A percentile compares a stretch with the other conserved stretches of the same genome.
phyloP scores from a whole-genome alignment of 352 stramenopile species.

The Globisporangium nagaii region DNA sequence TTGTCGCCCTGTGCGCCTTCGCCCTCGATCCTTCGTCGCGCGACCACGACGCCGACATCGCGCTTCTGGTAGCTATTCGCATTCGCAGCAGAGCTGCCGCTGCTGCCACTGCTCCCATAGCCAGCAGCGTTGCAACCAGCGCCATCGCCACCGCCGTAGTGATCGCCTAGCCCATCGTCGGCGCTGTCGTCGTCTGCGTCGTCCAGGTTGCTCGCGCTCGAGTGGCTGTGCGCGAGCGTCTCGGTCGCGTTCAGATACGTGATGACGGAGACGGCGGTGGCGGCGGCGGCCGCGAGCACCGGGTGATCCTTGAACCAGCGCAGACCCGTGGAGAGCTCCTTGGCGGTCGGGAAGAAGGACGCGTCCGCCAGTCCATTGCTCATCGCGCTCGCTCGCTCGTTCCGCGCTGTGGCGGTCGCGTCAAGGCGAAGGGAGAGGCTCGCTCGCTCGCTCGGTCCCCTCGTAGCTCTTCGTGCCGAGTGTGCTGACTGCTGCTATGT shows the following conservation, averaged over 20 bases:
- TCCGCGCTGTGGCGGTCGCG: background rate
- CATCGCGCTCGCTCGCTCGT: constrained; percentile 21
- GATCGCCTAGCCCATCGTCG: too few species aligned
- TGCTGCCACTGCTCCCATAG: background rate
- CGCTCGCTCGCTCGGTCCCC: background rate
- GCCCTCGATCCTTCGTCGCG: background rate
- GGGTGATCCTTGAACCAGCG: constrained; percentile 87
- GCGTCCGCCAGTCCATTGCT: constrained; percentile 33
- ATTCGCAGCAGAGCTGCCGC: background rate
- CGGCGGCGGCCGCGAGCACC: constrained; percentile 67
- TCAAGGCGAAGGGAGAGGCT: too few species aligned
- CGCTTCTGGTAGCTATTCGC: background rate
- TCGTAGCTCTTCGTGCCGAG: background rate
- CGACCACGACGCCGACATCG: background rate
- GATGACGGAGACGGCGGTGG: constrained; percentile 78
- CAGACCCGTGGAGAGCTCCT: constrained; percentile 76
- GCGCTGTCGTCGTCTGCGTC: constrained; percentile 9
- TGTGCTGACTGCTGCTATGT: too few species aligned
- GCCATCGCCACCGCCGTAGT: background rate
- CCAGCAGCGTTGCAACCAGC: background rate
- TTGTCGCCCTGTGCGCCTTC: background rate
- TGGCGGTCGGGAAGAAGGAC: constrained; percentile 83
- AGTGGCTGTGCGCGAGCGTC: constrained; percentile 18
- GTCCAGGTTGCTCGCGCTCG: constrained; percentile 7
- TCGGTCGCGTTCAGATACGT: constrained; percentile 67